Base-by-base conservation (phyloP, 176 grass and related monocot species). In the Oropetium thomaeum region DNA sequence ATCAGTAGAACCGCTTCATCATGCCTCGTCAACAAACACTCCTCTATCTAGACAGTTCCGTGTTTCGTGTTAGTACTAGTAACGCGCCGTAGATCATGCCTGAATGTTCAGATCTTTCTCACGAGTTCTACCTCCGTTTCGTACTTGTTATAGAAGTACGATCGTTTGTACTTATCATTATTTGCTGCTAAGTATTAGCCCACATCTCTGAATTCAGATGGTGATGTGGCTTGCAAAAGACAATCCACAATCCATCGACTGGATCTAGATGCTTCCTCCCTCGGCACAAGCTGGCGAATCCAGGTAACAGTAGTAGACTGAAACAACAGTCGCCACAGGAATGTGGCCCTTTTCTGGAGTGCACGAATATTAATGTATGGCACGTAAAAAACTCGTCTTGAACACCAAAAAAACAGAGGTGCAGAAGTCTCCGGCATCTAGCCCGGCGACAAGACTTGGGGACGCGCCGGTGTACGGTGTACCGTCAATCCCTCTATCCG, bases 181-280 rank as follows among this genome's bases (percentile, higher is more conserved):
- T 15, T 44, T 44, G 12, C 42, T 13, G 42, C n/a, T n/a, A n/a
- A n/a, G n/a, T n/a, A n/a, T n/a, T 44, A 44, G 8, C 42, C 42
- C 13, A 49, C n/a, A n/a, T n/a, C n/a, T 49, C 45, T 52, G 49
- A 52, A 52, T 52, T 52, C 20, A 22, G 49, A 52, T 22, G 49
- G 2, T n/a, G 48, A 52, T 8, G 8, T n/a, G 48, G 8, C 19
- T 52, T 52, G 45, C 15, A 44, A 4, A 44, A 44, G 42, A 44
- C 42, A 49, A 49, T 1, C 45, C 42, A 51, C 16, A 6, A 54
- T 10, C 2, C 53, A 57, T 57, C 3, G 23, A 27, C 10, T 13
- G 53, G 23, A 57, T 57, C 71, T 31, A 75, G 55, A 75, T 31
- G 40, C 55, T 75, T 75, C 72, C 38, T 33, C 51, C 16, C 16